Evolutionary conservation across 1,284 basidiomycete genomes (phyloP).

Genomic region (Apiotrichum sp.): DNA sequence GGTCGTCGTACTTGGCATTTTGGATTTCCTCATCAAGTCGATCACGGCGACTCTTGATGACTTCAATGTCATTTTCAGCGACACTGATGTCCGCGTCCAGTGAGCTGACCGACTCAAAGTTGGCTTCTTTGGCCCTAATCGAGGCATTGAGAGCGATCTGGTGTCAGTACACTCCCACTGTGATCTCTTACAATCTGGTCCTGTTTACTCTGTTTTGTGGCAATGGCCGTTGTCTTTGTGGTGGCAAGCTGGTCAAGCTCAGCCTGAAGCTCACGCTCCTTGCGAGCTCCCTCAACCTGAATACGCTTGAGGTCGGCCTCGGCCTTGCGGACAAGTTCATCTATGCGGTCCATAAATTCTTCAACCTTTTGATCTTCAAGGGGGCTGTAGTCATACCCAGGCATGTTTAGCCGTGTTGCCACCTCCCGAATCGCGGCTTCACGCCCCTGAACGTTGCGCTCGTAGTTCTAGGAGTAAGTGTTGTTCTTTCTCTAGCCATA

Average conservation of each 20-base stretch:
- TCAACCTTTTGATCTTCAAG: conserved; percentile 36
- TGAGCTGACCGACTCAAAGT: conserved; percentile 56
- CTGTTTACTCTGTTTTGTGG: conserved; percentile 46
- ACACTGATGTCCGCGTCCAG: conserved; percentile 58
- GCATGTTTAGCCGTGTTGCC: conserved; percentile 62
- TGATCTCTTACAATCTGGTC: conserved; percentile 57
- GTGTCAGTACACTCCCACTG: not conserved
- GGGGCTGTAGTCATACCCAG: conserved; percentile 58
- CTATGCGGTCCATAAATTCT: conserved; percentile 37
- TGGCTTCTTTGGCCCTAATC: conserved; percentile 51
- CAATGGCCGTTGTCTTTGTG: conserved; percentile 28
- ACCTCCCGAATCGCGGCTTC: conserved; percentile 69
- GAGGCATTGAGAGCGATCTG: conserved; percentile 31
- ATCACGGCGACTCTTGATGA: conserved; percentile 57
- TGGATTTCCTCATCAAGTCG: conserved; percentile 58
- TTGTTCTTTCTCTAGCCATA: conserved; percentile 39
- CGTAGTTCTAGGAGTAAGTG: conserved; percentile 58
- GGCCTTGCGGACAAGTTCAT: conserved; percentile 33
- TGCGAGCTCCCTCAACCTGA: conserved; percentile 29
- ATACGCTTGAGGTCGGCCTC: conserved; percentile 37
- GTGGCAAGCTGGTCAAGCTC: conserved; percentile 34
- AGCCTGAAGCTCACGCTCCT: conserved; percentile 38
- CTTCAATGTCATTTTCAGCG: conserved; percentile 61
- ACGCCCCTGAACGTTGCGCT: conserved; percentile 63
- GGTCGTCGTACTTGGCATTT: conserved; percentile 62